A percentile compares a stretch with the other conserved stretches of the same genome.
Evolutionary conservation across 306 rosid species (phyloP).

Genomic region (Casuarina equisetifolia): DNA sequence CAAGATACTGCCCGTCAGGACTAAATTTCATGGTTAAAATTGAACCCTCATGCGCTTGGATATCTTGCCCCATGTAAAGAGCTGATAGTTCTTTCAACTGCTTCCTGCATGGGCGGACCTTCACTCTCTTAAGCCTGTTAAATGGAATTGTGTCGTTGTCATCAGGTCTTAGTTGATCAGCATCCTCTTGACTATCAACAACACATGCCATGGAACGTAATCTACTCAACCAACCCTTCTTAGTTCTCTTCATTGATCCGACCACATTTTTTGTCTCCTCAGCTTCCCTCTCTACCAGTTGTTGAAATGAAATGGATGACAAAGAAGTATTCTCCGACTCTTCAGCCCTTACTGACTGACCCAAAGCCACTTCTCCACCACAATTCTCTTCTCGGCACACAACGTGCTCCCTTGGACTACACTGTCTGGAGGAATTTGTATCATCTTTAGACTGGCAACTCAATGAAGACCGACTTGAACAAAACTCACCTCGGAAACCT

Average conservation of each 20-base stretch:
- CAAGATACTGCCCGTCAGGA: conserved; percentile 91
- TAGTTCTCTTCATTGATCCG: conserved; percentile 27
- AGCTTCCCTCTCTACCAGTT: conserved; percentile 27
- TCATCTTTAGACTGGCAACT: conserved; percentile 37
- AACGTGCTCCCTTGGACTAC: conserved; percentile 32
- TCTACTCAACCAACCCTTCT: conserved; percentile 64
- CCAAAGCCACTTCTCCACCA: conserved; percentile 30
- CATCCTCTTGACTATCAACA: conserved; percentile 41
- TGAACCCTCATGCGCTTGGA: conserved; percentile 83
- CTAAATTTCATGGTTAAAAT: conserved; percentile 92
- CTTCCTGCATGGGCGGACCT: conserved; percentile 69
- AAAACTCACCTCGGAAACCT: conserved; percentile 52
- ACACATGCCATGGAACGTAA: conserved; percentile 71
- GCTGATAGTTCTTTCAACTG: conserved; percentile 79
- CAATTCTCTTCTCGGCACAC: conserved; percentile 33
- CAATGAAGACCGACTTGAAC: conserved; percentile 55
- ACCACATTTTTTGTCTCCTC: conserved; percentile 23
- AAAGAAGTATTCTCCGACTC: conserved; percentile 29
- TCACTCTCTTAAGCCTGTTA: conserved; percentile 62
- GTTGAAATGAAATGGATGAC: conserved; percentile 40
- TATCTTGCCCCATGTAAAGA: conserved; percentile 84
- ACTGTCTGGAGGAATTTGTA: conserved; percentile 33
- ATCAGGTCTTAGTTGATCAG: conserved; percentile 27
- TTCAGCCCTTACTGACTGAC: conserved; percentile 32
- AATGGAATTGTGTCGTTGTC: conserved; percentile 29